Percentiles rank a stretch among this genome's conserved stretches.
phyloP scores from a whole-genome alignment of 768 basidiomycete genomes.

The Suillus lakei region DNA sequence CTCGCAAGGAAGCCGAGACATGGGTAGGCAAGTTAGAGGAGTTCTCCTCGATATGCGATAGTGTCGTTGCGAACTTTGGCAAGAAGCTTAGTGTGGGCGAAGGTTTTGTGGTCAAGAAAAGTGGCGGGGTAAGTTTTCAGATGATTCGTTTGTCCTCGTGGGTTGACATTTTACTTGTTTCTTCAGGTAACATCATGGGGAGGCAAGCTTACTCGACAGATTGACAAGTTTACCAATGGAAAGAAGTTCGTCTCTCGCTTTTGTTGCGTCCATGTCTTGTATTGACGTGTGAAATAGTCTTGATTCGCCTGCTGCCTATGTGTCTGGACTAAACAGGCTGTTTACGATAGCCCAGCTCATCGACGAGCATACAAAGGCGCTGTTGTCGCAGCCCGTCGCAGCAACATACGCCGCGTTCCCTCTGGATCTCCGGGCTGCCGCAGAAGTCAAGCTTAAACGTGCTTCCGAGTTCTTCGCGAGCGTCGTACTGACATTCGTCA shows the following conservation, averaged over 20 bases:
- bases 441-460: constrained; percentile 78
- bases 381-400: constrained; percentile 65
- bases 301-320: constrained; percentile 87
- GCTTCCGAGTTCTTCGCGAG: constrained; percentile 92
- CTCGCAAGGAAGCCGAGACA: constrained; percentile 75
- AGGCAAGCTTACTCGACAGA: constrained; percentile 70
- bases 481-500: constrained; percentile 88
- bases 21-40: constrained; percentile 84
- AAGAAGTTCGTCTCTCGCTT: constrained; percentile 68
- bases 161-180: constrained; percentile 14
- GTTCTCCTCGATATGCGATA: constrained; percentile 78
- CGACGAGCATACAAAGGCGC: constrained; percentile 84
- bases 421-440: constrained; percentile 58
- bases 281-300: constrained; percentile 52
- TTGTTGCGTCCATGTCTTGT: constrained; percentile 17
- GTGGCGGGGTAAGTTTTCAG: constrained; percentile 50
- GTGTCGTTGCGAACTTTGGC: constrained; percentile 78
- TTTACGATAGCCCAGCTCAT: constrained; percentile 80
- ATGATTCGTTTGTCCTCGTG: constrained; percentile 1
- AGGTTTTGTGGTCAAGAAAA: constrained; percentile 84
- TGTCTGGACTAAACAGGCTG: constrained; percentile 73
- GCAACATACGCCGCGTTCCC: constrained; percentile 78
- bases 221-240: constrained; percentile 86
- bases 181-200: constrained; percentile 66
- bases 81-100: constrained; percentile 91